These are phyloP conservation scores for Scleromitrula shiraiana DNA, from an alignment of 2,329 filamentous ascomycete genomes.

Conservation along the genomic window DNA sequence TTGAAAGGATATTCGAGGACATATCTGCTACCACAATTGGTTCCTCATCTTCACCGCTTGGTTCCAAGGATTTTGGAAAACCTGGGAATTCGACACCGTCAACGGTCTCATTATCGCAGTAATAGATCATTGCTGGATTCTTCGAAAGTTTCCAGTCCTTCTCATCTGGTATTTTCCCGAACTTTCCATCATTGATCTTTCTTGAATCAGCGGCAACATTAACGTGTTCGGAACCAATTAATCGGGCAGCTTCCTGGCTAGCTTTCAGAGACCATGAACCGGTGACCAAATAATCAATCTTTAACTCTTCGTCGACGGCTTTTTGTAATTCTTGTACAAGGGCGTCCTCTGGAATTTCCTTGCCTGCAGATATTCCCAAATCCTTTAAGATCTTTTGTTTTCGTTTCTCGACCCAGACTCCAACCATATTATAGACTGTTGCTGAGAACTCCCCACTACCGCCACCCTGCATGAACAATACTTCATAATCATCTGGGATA, in stretches of 20 bases:
- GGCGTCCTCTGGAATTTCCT: slow-evolving; percentile 44
- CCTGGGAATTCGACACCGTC: slow-evolving; percentile 84
- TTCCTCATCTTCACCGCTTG: slow-evolving; percentile 50
- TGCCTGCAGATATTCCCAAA: slow-evolving; percentile 37
- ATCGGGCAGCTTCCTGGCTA: slow-evolving; percentile 68
- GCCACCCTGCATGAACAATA: slow-evolving; percentile 81
- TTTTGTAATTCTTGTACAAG: slow-evolving; percentile 52
- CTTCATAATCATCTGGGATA: slow-evolving; percentile 78
- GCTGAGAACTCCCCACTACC: slow-evolving; percentile 82
- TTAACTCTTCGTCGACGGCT: slow-evolving; percentile 61
- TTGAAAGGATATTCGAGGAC: slow-evolving; percentile 86
- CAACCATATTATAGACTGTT: slow-evolving; percentile 74
- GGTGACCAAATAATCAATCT: slow-evolving; percentile 81
- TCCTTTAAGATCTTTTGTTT: slow-evolving; percentile 51
- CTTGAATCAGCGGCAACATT: slow-evolving; percentile 69
- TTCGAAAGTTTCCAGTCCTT: slow-evolving; percentile 67
- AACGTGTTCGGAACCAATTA: slow-evolving; percentile 71
- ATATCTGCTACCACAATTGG: slow-evolving; percentile 85
- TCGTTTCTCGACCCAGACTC: slow-evolving; percentile 70
- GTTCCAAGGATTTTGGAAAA: slow-evolving; percentile 58
- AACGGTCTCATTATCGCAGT: slow-evolving; percentile 84
- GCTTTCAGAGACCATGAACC: slow-evolving; percentile 90
- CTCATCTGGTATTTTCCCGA: slow-evolving; percentile 73
- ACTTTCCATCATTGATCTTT: slow-evolving; percentile 66
- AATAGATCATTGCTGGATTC: slow-evolving; percentile 70